Evolutionary conservation across 2,329 filamentous ascomycete species (phyloP).

Genomic region (Ophiostoma sp.): DNA sequence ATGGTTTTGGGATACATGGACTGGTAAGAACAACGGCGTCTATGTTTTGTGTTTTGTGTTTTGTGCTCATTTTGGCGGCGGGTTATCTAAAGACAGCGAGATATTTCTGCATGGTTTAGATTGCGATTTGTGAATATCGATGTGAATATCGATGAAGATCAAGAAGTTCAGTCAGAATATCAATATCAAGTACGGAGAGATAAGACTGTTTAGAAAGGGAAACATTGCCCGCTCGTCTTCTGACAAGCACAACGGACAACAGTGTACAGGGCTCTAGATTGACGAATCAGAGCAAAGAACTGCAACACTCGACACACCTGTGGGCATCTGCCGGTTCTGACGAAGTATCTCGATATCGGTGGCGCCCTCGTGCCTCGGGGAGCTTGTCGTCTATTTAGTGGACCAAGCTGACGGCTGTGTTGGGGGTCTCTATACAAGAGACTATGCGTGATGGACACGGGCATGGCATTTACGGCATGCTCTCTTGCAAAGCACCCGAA

Average conservation of each 20-base stretch:
- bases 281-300: conserved; percentile 20
- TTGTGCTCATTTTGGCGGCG: background rate
- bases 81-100: no score
- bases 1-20: background rate
- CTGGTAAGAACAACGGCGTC: background rate
- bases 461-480: no score
- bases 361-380: conserved; percentile 5
- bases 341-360: background rate
- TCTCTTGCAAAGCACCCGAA: background rate
- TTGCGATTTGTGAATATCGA: background rate
- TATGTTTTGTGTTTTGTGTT: background rate
- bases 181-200: background rate
- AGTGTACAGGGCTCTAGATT: background rate
- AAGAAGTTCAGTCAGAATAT: background rate
- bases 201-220: background rate
- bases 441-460: no score
- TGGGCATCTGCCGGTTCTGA: background rate
- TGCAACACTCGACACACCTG: conserved; percentile 10
- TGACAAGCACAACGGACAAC: background rate
- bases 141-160: background rate
- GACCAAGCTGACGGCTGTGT: no score
- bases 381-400: background rate
- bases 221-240: background rate
- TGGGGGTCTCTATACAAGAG: no score
- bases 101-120: no score